Evolutionary conservation across 2,329 filamentous ascomycete genomes (phyloP).

Genomic region (Colletotrichum destructivum): DNA sequence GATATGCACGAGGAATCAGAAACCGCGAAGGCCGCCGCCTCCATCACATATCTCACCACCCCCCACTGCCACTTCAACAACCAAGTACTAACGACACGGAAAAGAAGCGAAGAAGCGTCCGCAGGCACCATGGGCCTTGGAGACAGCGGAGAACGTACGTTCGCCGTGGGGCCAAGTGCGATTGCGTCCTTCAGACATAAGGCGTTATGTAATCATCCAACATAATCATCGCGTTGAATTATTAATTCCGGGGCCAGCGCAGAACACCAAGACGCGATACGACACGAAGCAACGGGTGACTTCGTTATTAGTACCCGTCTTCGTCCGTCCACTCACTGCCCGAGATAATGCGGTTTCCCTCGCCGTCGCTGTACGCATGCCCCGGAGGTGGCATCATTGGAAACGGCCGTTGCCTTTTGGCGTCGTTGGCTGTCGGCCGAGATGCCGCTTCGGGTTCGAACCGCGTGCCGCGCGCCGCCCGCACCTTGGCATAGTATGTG

Average conservation of each 20-base stretch:
- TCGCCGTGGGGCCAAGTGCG: constrained; percentile 10
- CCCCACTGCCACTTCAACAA: neutral
- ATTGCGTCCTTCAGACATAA: constrained; percentile 31
- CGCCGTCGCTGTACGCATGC: constrained; percentile 67
- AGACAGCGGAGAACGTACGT: neutral
- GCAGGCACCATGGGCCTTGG: constrained; percentile 15
- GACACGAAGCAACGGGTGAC: neutral
- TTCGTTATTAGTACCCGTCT: constrained; percentile 65
- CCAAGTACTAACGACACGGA: constrained; percentile 31
- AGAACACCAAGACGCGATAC: constrained; percentile 2
- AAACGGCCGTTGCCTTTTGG: constrained; percentile 70
- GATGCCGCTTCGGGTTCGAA: constrained; percentile 66
- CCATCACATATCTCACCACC: neutral
- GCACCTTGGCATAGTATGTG: constrained; percentile 84
- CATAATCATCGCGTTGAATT: constrained; percentile 33
- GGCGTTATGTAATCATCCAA: constrained; percentile 42
- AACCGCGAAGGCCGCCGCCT: neutral
- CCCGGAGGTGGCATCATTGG: constrained; percentile 65
- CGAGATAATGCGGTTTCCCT: constrained; percentile 74
- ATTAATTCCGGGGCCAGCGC: neutral
- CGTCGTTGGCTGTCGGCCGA: constrained; percentile 58
- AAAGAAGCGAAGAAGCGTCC: constrained; percentile 15
- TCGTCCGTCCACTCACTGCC: constrained; percentile 79
- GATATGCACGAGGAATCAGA: constrained; percentile 20
- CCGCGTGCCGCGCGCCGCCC: constrained; percentile 78